Evolutionary conservation across 129 eudicot species (phyloP), one percentile per base, ranked within the genome.

Genomic region (Rutidosis leptorrhynchoides): DNA sequence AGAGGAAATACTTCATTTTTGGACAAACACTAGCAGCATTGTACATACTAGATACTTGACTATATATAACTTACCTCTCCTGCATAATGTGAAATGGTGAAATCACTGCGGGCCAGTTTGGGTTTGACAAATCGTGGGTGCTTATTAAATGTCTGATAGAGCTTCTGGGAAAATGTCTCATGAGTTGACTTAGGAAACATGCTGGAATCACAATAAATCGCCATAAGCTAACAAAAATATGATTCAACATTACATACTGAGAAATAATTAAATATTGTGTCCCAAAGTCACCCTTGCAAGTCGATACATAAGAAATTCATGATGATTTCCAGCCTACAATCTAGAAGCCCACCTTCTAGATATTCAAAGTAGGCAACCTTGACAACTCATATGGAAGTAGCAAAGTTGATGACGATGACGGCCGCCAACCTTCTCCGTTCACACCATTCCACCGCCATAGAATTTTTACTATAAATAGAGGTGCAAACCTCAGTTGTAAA

Each of bases 141-240:
- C 26, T 46, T 59, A 65, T 69, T 88, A 69, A 89, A 93, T 51
- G 99, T 89, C 86, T 89, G 96, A 45, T 86, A 93, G 57, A 93
- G 95, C 92, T 93, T 93, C 70, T 89, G 87, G 2, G 99, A 68
- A 80, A 93, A 93, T 49, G 99, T 93, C 72, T 93, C 99, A 79
- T 89, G 92, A 40, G 99, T 93, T 68, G 99, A 93, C 84, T 93
- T 89, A 32, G 99, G 99, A 73, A 93, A 93, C 99, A 93, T 93
- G 72, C 99, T 93, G 96, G 68, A 73, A 65, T 58, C 64, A 54
- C 25, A 73, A 24, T 49, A 77, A 61, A 37, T 58, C 64, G 17
- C 71, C 35, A 75, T 68, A 72, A 49, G 71, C 30, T 64, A 69
- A 73, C 21, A 56, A 69, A 64, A 72, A 7, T 1, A 8, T 8